These are phyloP conservation scores for Nymphaea colorata DNA, from an alignment of 164 flowering plant species.

Conservation along the genomic window DNA sequence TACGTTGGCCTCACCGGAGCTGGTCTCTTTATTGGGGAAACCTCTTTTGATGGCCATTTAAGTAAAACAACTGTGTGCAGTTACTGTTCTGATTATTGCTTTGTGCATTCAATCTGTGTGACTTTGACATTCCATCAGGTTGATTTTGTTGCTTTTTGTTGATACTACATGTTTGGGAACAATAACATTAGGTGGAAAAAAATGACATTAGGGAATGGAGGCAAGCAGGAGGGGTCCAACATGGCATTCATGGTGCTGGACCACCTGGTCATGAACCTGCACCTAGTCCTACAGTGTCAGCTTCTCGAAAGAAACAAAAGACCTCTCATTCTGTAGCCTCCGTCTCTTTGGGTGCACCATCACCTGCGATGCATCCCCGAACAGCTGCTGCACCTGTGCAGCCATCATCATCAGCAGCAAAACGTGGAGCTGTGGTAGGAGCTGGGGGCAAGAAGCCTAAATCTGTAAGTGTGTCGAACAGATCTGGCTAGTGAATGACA, in stretches of 20 bases:
- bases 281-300: constrained; percentile 68
- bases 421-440: constrained; percentile 12
- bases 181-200: constrained; percentile 20
- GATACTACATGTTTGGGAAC: not conserved
- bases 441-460: constrained; percentile 36
- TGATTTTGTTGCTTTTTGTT: too few relatives aligned
- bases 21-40: not conserved
- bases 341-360: constrained; percentile 26
- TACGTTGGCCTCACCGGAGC: not conserved
- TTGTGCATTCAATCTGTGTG: not conserved
- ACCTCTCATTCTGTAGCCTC: constrained; percentile 39
- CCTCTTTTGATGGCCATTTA: not conserved
- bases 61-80: not conserved
- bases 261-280: constrained; percentile 50
- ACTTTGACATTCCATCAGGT: not conserved
- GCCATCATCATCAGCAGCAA: constrained; percentile 26
- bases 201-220: constrained; percentile 72
- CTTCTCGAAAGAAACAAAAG: constrained; percentile 79
- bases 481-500: not conserved
- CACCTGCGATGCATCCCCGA: constrained; percentile 30
- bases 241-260: constrained; percentile 28
- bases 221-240: constrained; percentile 45
- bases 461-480: constrained; percentile 29
- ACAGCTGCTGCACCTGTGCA: constrained; percentile 25
- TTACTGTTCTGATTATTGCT: not conserved